Percentiles rank a stretch among this genome's conserved stretches.
phyloP scores from a whole-genome alignment of 2,329 filamentous ascomycete genomes.

The Alternaria atra region DNA sequence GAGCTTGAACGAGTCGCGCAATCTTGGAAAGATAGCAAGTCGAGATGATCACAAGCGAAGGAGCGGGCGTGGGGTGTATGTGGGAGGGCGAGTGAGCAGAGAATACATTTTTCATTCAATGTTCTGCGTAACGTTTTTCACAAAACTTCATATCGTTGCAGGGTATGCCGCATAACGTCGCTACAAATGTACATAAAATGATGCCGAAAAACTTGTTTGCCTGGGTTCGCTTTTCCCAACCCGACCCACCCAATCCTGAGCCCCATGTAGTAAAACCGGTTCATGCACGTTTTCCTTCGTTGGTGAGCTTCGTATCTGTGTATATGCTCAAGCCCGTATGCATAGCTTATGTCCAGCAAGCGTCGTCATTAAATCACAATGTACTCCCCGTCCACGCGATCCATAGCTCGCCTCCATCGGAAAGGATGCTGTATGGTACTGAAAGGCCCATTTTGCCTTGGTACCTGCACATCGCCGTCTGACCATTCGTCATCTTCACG shows the following conservation, averaged over 20 bases:
- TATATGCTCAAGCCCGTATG: conserved; percentile 1
- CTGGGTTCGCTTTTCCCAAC: conserved; percentile 7
- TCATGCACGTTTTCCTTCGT: conserved; percentile 11
- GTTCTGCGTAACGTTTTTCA: conserved; percentile 1
- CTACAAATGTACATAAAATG: conserved; percentile 15
- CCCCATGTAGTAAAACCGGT: conserved; percentile 15
- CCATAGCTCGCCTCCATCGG: conserved; percentile 61
- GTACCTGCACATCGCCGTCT: conserved; percentile 33
- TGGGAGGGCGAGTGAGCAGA: neutral
- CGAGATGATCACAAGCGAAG: neutral
- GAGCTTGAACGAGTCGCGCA: neutral
- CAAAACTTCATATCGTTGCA: conserved; percentile 1
- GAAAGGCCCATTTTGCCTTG: conserved; percentile 31
- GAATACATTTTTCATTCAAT: conserved; percentile 4
- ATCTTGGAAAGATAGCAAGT: conserved; percentile 1
- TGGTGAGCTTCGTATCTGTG: conserved; percentile 11
- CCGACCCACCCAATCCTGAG: conserved; percentile 11
- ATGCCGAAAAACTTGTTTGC: conserved; percentile 5
- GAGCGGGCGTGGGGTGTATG: neutral
- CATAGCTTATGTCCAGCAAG: conserved; percentile 27
- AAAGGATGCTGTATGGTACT: conserved; percentile 51
- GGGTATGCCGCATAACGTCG: conserved; percentile 8
- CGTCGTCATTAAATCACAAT: conserved; percentile 56
- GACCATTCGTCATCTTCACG: conserved; percentile 58
- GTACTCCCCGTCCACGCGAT: conserved; percentile 61